phyloP scores from a whole-genome alignment of 805 yeast genomes.

The Candida oleophila region DNA sequence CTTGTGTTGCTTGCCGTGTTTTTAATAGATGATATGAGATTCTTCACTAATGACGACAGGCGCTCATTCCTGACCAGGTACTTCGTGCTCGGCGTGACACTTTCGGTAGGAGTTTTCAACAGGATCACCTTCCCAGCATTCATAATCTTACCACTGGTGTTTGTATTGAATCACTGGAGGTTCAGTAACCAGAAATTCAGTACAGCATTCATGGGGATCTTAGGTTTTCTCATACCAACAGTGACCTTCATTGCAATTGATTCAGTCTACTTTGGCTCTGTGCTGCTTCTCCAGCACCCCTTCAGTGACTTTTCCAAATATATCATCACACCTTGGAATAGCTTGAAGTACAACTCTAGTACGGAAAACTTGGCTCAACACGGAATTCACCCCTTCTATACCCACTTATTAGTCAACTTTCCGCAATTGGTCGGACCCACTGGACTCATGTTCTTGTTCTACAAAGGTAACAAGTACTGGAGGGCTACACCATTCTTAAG shows the following conservation, averaged over 20 bases:
- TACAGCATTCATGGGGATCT: slow-evolving; percentile 22
- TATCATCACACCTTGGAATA: slow-evolving; percentile 75
- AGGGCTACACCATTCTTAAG: slow-evolving; percentile 58
- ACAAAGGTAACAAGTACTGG: slow-evolving; percentile 35
- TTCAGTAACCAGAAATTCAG: slow-evolving; percentile 27
- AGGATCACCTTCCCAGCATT: slow-evolving; percentile 82
- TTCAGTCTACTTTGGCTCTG: slow-evolving; percentile 39
- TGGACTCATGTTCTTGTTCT: slow-evolving; percentile 47
- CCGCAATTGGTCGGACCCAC: slow-evolving; percentile 85
- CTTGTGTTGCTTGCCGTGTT: slow-evolving; percentile 51
- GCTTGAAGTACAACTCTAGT: slow-evolving; percentile 65
- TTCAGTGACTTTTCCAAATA: slow-evolving; percentile 18
- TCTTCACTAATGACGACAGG: slow-evolving; percentile 13
- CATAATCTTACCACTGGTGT: slow-evolving; percentile 59
- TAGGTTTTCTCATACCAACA: slow-evolving; percentile 37
- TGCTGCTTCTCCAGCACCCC: slow-evolving; percentile 10
- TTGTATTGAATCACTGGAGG: slow-evolving; percentile 43
- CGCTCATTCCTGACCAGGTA: slow-evolving; percentile 12
- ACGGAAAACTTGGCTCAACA: slow-evolving; percentile 63
- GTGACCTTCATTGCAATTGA: slow-evolving; percentile 49
- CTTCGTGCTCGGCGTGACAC: slow-evolving; percentile 44
- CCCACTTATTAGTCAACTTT: slow-evolving; percentile 70
- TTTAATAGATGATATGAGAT: slow-evolving; percentile 45
- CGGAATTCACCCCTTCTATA: slow-evolving; percentile 79
- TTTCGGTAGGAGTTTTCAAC: slow-evolving; percentile 75